A percentile compares a stretch with the other conserved stretches of the same genome.
These are phyloP conservation scores for Phlegmacium glaucopus DNA, from an alignment of 768 basidiomycete genomes.

Conservation along the genomic window DNA sequence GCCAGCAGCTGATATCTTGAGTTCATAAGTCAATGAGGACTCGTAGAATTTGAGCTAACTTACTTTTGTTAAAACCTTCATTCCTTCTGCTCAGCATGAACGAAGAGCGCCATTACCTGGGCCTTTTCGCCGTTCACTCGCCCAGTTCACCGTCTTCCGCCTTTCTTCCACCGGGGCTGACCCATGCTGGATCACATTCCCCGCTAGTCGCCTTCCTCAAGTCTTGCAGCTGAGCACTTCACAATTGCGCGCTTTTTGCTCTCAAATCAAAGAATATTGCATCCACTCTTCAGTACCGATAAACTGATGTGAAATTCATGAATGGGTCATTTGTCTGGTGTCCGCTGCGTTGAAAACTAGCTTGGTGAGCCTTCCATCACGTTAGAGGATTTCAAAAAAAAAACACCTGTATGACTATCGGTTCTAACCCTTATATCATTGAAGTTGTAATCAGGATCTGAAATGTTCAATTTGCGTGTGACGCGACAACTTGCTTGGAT, in stretches of 20 bases:
- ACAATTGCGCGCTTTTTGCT: conserved; percentile 88
- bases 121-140: conserved; percentile 89
- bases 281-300: conserved; percentile 99
- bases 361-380: background rate
- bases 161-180: conserved; percentile 43
- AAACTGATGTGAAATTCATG: conserved; percentile 86
- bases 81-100: conserved; percentile 73
- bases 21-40: background rate
- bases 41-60: conserved; percentile 28
- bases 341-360: conserved; percentile 45
- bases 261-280: conserved; percentile 99
- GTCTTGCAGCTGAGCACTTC: conserved; percentile 92
- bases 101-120: conserved; percentile 92
- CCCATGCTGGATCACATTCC: conserved; percentile 39
- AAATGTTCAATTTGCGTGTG: too few species aligned
- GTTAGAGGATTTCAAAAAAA: background rate
- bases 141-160: conserved; percentile 52
- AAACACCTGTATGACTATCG: conserved; percentile 84
- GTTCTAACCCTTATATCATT: too few species aligned
- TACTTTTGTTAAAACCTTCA: conserved; percentile 92
- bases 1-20: conserved; percentile 83
- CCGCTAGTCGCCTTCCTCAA: conserved; percentile 77
- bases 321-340: conserved; percentile 90
- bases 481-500: too few species aligned
- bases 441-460: too few species aligned